A percentile compares a stretch with the other conserved stretches of the same genome.
These are phyloP conservation scores for Ustilago hordei DNA, from an alignment of 1,284 basidiomycete species.

Conservation along the genomic window DNA sequence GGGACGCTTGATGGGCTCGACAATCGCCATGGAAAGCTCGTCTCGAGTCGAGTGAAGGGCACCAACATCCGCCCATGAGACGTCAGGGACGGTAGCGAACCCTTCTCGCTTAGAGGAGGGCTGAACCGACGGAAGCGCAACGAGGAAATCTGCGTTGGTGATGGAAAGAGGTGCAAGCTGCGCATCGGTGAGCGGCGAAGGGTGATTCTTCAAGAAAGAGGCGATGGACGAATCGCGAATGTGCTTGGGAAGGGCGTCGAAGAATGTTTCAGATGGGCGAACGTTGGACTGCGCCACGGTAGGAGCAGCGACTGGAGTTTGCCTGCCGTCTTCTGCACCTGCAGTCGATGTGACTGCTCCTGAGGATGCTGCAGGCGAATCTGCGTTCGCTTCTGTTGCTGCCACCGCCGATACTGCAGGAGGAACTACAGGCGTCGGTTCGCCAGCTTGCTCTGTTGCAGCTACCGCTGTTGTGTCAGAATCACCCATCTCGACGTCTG, in stretches of 20 bases:
- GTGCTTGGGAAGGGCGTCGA: constrained; percentile 65
- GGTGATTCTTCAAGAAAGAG: constrained; percentile 87
- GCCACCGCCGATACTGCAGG: constrained; percentile 4
- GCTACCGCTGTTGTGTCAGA: constrained; percentile 6
- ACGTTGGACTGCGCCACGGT: constrained; percentile 22
- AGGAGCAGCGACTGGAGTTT: constrained; percentile 10
- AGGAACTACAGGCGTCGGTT: neutral
- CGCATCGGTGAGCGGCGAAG: constrained; percentile 79
- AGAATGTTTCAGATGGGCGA: constrained; percentile 48
- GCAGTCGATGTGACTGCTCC: constrained; percentile 22
- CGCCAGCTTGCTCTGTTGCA: neutral
- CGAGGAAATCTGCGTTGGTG: constrained; percentile 77
- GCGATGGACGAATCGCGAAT: constrained; percentile 80
- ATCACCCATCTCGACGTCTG: constrained; percentile 53
- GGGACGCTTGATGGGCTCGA: constrained; percentile 90
- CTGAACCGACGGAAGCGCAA: constrained; percentile 86
- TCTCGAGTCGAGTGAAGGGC: constrained; percentile 86
- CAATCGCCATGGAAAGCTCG: constrained; percentile 96
- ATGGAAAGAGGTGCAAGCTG: constrained; percentile 86
- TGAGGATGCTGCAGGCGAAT: constrained; percentile 11
- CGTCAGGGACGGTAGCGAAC: constrained; percentile 94
- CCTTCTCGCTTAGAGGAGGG: constrained; percentile 97
- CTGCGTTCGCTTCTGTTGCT: constrained; percentile 6
- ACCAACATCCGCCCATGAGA: constrained; percentile 95
- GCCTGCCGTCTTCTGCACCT: constrained; percentile 17